Percentiles rank a stretch among this genome's conserved stretches.
Conservation (phyloP, 164 flowering plant genomes). For the Chimonanthus praecox region DNA sequence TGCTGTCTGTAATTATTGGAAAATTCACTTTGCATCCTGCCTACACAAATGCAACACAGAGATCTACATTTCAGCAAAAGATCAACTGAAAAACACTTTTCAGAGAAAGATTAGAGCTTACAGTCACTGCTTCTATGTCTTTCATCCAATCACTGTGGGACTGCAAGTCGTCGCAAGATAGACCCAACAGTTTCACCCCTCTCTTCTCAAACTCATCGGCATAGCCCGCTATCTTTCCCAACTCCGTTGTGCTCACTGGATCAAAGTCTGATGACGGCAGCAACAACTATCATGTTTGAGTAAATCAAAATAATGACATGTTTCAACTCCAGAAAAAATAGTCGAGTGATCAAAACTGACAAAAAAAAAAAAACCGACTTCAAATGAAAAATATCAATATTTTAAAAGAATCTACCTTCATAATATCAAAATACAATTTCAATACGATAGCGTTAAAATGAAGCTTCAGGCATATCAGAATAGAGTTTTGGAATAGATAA, state of each 20-base stretch:
- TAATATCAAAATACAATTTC: too few species aligned
- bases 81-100: too few species aligned
- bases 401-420: too few species aligned
- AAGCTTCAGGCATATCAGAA: too few species aligned
- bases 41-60: conserved; percentile 23
- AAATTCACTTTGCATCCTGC: conserved; percentile 58
- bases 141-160: conserved; percentile 73
- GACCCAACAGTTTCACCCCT: conserved; percentile 75
- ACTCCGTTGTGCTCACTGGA: conserved; percentile 89
- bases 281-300: too few species aligned
- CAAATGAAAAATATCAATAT: too few species aligned
- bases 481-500: too few species aligned
- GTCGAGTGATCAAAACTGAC: too few species aligned
- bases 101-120: conserved; percentile 2
- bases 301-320: too few species aligned
- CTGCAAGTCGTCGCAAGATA: conserved; percentile 64
- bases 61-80: background rate
- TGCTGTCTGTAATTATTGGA: conserved; percentile 73
- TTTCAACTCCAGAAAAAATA: too few species aligned
- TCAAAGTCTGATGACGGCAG: conserved; percentile 58
- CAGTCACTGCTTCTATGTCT: conserved; percentile 74
- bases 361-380: too few species aligned
- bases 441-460: too few species aligned
- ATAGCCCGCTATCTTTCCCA: conserved; percentile 60
- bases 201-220: conserved; percentile 42